These are phyloP conservation scores for Phylloboletellus chloephorus DNA, from an alignment of 1,284 basidiomycete species.

Conservation along the genomic window DNA sequence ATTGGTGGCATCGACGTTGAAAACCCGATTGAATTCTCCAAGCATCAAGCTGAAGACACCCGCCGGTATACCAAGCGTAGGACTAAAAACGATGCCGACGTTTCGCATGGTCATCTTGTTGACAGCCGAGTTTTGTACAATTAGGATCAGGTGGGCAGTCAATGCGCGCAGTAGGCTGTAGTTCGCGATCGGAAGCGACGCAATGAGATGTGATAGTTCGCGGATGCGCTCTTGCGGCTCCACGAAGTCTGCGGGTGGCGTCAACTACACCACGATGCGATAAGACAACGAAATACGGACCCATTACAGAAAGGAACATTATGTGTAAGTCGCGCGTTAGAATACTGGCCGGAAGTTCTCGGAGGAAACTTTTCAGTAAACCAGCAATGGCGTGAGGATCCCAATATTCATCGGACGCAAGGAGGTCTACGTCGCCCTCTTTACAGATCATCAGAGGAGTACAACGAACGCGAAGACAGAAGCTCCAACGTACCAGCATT, in stretches of 20 bases:
- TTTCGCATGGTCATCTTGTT: conserved; percentile 99
- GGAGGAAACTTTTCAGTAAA: conserved; percentile 83
- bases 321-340: conserved; percentile 88
- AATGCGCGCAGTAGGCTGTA: conserved; percentile 91
- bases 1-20: conserved; percentile 60
- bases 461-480: conserved; percentile 7
- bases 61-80: conserved; percentile 91
- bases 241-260: conserved; percentile 62
- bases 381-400: conserved; percentile 95
- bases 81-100: conserved; percentile 96
- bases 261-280: conserved; percentile 9
- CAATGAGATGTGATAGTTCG: conserved; percentile 83
- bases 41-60: conserved; percentile 93
- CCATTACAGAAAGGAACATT: conserved; percentile 85
- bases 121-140: conserved; percentile 82
- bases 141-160: conserved; percentile 92
- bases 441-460: conserved; percentile 15
- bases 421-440: conserved; percentile 90
- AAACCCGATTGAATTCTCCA: conserved; percentile 84
- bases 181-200: conserved; percentile 84
- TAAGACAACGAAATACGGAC: conserved; percentile 44
- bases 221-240: conserved; percentile 83
- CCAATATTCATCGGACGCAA: conserved; percentile 84
- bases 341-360: conserved; percentile 86
- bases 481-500: conserved; percentile 60